Evolutionary conservation across 352 stramenopile genomes (phyloP).

Genomic region (Phytophthora nicotianae): DNA sequence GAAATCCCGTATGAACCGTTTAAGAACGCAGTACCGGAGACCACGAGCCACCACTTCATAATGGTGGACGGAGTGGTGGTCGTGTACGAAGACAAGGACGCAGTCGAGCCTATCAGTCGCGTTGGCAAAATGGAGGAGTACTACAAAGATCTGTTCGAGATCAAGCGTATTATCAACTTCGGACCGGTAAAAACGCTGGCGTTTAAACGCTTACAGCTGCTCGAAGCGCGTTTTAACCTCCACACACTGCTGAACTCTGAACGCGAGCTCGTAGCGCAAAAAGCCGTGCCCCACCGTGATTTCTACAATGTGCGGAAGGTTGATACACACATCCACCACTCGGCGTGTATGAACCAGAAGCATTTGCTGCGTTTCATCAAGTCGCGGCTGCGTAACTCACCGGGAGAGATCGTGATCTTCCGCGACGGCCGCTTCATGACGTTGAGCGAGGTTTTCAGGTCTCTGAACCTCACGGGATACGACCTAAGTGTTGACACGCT

Average conservation of each 20-base stretch:
- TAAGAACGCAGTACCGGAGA: conserved; percentile 39
- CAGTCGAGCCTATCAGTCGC: conserved; percentile 38
- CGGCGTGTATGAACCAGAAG: conserved; percentile 96
- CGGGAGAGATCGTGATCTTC: conserved; percentile 95
- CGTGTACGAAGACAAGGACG: conserved; percentile 47
- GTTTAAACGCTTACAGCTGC: conserved; percentile 89
- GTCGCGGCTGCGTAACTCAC: conserved; percentile 74
- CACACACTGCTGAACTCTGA: conserved; percentile 97
- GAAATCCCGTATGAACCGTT: conserved; percentile 80
- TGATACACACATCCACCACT: conserved; percentile 99
- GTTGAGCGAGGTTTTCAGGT: conserved; percentile 94
- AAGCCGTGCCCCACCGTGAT: conserved; percentile 96
- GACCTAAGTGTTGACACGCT: conserved; percentile 99
- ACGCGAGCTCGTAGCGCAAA: conserved; percentile 94
- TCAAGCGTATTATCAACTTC: conserved; percentile 88
- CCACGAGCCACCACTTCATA: conserved; percentile 51
- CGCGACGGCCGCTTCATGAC: conserved; percentile 96
- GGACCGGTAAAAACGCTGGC: conserved; percentile 87
- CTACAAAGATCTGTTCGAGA: conserved; percentile 78
- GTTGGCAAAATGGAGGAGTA: conserved; percentile 63
- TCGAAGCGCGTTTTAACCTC: conserved; percentile 95
- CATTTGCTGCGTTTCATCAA: conserved; percentile 94
- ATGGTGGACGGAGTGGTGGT: conserved; percentile 70
- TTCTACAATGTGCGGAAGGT: conserved; percentile 99
- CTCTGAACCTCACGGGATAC: conserved; percentile 95